Conservation (phyloP, 163 green algal genomes). For the Picocystis sp. region DNA sequence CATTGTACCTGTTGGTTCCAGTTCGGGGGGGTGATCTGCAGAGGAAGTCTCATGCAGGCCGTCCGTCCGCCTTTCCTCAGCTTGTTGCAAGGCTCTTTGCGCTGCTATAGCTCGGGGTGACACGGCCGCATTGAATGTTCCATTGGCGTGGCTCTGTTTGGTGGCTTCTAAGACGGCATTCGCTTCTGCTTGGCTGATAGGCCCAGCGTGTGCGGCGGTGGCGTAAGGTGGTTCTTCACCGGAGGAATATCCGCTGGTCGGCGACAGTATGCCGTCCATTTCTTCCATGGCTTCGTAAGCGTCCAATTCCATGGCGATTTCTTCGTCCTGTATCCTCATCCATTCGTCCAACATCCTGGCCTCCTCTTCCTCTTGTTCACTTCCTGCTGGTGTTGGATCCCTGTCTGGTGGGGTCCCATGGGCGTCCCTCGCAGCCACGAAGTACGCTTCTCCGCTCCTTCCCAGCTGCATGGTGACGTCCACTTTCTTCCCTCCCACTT, state of each 20-base stretch:
- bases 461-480: conserved; percentile 68
- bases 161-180: no score
- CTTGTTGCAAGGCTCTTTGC: no score
- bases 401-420: conserved; percentile 1
- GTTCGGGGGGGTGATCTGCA: no score
- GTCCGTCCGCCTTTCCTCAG: no score
- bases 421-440: conserved; percentile 28
- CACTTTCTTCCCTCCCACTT: conserved; percentile 57
- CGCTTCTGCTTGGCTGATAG: no score
- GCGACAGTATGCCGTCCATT: conserved; percentile 44
- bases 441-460: conserved; percentile 67
- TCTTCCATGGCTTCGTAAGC: neutral
- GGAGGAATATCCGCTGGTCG: conserved; percentile 44
- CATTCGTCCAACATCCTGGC: conserved; percentile 1
- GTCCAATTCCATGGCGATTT: neutral
- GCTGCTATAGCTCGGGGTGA: no score
- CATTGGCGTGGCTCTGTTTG: no score
- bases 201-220: no score
- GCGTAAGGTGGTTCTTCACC: neutral
- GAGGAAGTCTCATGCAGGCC: no score
- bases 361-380: neutral
- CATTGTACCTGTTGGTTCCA: no score
- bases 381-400: neutral
- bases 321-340: neutral
- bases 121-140: no score